Evolutionary conservation across 352 stramenopile genomes (phyloP).

Genomic region (Aphanomyces euteiches): DNA sequence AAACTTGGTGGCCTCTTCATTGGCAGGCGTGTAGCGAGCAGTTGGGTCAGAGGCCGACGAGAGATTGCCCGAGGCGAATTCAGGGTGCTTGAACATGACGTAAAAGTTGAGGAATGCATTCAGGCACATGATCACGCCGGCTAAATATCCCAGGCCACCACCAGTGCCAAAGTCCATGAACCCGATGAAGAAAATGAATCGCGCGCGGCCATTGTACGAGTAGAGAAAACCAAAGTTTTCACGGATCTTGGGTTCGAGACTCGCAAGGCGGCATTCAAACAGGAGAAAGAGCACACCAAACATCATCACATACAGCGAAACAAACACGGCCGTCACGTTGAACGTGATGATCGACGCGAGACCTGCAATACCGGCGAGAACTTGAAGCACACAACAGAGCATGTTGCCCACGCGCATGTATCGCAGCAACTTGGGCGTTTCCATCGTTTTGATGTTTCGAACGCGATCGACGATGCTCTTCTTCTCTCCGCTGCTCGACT

Average conservation of each 20-base stretch:
- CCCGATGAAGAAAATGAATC: slow-evolving; percentile 33
- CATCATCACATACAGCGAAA: slow-evolving; percentile 31
- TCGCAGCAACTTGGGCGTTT: slow-evolving; percentile 27
- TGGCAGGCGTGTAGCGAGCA: slow-evolving; percentile 18
- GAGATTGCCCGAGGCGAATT: slow-evolving; percentile 28
- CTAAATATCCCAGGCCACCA: slow-evolving; percentile 27
- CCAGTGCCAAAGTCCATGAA: slow-evolving; percentile 33
- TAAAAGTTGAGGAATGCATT: slow-evolving; percentile 32
- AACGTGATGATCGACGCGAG: slow-evolving; percentile 30
- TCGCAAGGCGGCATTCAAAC: slow-evolving; percentile 31
- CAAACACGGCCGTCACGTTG: slow-evolving; percentile 31
- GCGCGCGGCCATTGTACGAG: slow-evolving; percentile 29
- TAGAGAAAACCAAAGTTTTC: slow-evolving; percentile 33
- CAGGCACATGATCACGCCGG: slow-evolving; percentile 28
- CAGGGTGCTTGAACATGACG: slow-evolving; percentile 29
- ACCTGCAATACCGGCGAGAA: slow-evolving; percentile 25
- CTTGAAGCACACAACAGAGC: slow-evolving; percentile 21
- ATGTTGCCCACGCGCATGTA: slow-evolving; percentile 32
- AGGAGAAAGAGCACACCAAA: slow-evolving; percentile 31
- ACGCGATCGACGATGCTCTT: slow-evolving; percentile 27
- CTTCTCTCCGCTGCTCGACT: background rate
- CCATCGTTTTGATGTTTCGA: slow-evolving; percentile 28
- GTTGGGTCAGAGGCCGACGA: slow-evolving; percentile 28
- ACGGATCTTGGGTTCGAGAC: slow-evolving; percentile 25
- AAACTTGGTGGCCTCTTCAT: slow-evolving; percentile 27